Evolutionary conservation across 371 early-diverging fungal genomes (phyloP).

Genomic region (Nematocida ausubeli): DNA sequence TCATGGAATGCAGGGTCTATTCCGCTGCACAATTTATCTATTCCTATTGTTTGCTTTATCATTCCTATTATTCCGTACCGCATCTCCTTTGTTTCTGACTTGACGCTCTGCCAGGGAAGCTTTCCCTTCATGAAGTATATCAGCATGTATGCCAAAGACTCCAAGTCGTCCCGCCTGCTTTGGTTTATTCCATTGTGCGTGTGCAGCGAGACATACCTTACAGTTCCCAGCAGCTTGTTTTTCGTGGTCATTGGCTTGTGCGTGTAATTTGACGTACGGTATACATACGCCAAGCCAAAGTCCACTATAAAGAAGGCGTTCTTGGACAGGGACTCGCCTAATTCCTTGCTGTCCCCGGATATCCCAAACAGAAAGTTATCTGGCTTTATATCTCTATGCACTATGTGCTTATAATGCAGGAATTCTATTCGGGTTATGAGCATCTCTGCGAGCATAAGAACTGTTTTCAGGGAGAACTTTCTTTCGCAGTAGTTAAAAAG

Average conservation of each 20-base stretch:
- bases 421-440: conserved; percentile 79
- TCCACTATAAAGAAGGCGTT: conserved; percentile 70
- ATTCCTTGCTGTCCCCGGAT: conserved; percentile 78
- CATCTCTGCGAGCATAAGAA: conserved; percentile 90
- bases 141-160: conserved; percentile 61
- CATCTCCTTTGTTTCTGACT: conserved; percentile 46
- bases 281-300: conserved; percentile 67
- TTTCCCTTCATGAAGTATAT: conserved; percentile 65
- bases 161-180: conserved; percentile 64
- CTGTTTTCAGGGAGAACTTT: conserved; percentile 92
- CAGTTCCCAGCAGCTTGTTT: conserved; percentile 63
- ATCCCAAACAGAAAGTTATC: conserved; percentile 96
- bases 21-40: conserved; percentile 43
- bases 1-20: conserved; percentile 60
- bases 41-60: conserved; percentile 32
- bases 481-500: conserved; percentile 92
- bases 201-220: conserved; percentile 63
- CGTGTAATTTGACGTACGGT: conserved; percentile 33
- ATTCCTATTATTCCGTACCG: conserved; percentile 49
- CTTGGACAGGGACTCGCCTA: conserved; percentile 75
- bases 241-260: conserved; percentile 45
- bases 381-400: conserved; percentile 97
- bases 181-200: conserved; percentile 56
- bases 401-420: conserved; percentile 86
- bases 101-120: conserved; percentile 64